phyloP scores from a whole-genome alignment of 768 basidiomycete species.

The Leccinum sublutescens region DNA sequence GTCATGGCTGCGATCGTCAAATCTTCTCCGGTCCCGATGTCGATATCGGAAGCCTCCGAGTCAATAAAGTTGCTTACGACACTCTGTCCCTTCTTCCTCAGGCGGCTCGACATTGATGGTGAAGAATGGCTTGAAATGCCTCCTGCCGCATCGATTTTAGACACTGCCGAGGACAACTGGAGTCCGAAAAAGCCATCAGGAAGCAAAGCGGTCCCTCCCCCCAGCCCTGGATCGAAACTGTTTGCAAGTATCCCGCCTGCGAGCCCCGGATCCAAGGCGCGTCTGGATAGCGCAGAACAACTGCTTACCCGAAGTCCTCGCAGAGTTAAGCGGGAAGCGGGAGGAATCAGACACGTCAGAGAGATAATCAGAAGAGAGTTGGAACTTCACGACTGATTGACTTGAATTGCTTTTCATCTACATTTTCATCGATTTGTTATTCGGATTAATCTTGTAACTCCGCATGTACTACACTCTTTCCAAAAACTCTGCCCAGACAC shows the following conservation, averaged over 20 bases:
- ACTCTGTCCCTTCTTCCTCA: constrained; percentile 81
- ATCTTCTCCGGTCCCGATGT: constrained; percentile 79
- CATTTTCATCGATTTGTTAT: constrained; percentile 25
- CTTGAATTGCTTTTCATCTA: constrained; percentile 30
- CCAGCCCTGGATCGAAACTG: constrained; percentile 40
- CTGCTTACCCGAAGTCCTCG: constrained; percentile 69
- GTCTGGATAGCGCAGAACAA: constrained; percentile 58
- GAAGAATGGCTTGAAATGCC: constrained; percentile 54
- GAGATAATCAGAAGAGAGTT: constrained; percentile 80
- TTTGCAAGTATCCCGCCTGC: constrained; percentile 32
- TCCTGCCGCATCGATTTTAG: constrained; percentile 22
- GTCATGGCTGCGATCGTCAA: constrained; percentile 70
- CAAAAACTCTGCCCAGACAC: constrained; percentile 42
- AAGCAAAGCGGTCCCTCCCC: constrained; percentile 27
- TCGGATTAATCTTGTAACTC: constrained; percentile 15
- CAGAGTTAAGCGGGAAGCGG: constrained; percentile 64
- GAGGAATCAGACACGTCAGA: constrained; percentile 74
- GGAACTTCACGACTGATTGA: constrained; percentile 57
- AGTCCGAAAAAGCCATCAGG: constrained; percentile 39
- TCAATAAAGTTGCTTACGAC: constrained; percentile 63
- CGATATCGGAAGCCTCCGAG: constrained; percentile 72
- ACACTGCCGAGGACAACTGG: constrained; percentile 14
- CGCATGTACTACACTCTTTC: constrained; percentile 1
- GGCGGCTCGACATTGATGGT: constrained; percentile 56
- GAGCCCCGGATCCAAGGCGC: constrained; percentile 51